These are phyloP conservation scores for Penicillium paxilli DNA, from an alignment of 495 filamentous ascomycete genomes.

Conservation along the genomic window DNA sequence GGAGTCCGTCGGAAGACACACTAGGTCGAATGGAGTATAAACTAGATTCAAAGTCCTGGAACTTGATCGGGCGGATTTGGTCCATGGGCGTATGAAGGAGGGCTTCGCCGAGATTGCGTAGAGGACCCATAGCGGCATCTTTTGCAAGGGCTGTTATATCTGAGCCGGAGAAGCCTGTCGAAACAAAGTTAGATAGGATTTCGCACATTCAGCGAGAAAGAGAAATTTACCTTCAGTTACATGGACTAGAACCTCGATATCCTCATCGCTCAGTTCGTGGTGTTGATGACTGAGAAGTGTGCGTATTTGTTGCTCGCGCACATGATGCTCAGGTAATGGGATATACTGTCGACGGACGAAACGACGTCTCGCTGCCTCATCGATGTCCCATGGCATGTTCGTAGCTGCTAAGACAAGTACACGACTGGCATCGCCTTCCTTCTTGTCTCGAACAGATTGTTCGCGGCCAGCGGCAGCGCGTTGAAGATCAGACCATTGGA, in stretches of 20 bases:
- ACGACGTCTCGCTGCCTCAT: conserved; percentile 87
- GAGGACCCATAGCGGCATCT: conserved; percentile 96
- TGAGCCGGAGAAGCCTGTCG: conserved; percentile 87
- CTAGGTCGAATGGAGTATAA: conserved; percentile 84
- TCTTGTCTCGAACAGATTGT: conserved; percentile 63
- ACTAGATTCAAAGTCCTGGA: conserved; percentile 83
- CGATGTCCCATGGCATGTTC: conserved; percentile 97
- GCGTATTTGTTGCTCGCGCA: conserved; percentile 73
- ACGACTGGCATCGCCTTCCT: conserved; percentile 79
- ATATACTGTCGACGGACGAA: conserved; percentile 98
- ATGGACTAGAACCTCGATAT: conserved; percentile 75
- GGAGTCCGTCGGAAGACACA: conserved; percentile 80
- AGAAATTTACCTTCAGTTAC: conserved; percentile 82
- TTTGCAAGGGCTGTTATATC: conserved; percentile 98
- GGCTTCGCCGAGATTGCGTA: conserved; percentile 87
- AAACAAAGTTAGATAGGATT: conserved; percentile 1
- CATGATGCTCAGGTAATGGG: conserved; percentile 81
- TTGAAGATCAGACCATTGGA: conserved; percentile 95
- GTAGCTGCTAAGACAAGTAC: conserved; percentile 95
- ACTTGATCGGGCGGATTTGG: conserved; percentile 83
- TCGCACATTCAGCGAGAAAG: background rate
- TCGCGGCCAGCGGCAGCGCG: conserved; percentile 88
- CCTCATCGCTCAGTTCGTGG: conserved; percentile 70
- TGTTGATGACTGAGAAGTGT: conserved; percentile 84
- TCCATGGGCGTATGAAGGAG: conserved; percentile 90